Base-by-base conservation (phyloP, 306 rosid species). In the Nissolia schottii region DNA sequence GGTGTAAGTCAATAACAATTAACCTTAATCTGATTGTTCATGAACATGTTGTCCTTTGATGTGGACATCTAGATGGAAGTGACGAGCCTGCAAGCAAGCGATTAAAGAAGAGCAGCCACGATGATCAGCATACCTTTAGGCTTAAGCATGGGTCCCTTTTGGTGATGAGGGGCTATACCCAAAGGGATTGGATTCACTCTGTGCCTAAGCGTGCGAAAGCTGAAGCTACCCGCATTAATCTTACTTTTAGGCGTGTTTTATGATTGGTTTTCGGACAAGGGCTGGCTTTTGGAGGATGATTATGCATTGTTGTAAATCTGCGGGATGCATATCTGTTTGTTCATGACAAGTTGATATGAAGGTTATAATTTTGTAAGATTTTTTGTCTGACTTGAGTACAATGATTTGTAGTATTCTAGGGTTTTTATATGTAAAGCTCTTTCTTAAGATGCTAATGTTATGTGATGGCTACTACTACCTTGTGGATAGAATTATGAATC, bases 101-200 rank as follows among this genome's bases (percentile, higher is more conserved):
- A 51, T 64, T 80, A 49, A 89, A 86, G 90, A 81, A 80, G 78
- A 87, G 78, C 74, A 34, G 53, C 53, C 75, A 54, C 59, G 76
- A 35, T 63, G 85, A 86, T 67, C 87, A 85, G 57, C 90, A 89
- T 67, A 80, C 91, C 0, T 94, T 89, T 59, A 84, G 71, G 34
- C 95, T 89, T 7, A 91, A 79, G 90, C 98, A 89, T 71, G 97
- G 96, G 67, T 91, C 96, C 4, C 88, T 94, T 64, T 71, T 91
- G 85, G 91, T 91, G 67, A 94, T 91, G 97, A 89, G 84, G 71
- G 99, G 97, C 31, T 77, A 87, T 81, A 91, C 95, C 8, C 99
- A 94, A 79, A 76, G 97, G 73, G 99, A 94, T 85, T 91, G 99
- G 99, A 56, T 87, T 57, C 99, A 87, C 80, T 94, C 96, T 1